Base-by-base conservation (phyloP, 1,284 basidiomycete genomes). In the Naganishia sp. region DNA sequence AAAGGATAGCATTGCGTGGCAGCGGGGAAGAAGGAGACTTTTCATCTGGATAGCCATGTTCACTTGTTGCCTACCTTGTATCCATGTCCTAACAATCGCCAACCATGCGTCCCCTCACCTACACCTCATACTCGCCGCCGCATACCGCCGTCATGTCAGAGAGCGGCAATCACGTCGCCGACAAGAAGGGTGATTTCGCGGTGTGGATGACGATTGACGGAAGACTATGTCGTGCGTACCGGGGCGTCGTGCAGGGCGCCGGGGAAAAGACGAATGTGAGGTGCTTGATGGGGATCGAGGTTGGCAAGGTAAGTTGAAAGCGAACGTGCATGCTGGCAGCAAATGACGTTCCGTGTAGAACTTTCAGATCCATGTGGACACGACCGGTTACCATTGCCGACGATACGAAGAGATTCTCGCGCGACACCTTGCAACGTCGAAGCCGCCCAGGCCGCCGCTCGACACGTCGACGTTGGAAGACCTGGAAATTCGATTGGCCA, bases 201-300 rank as follows among this genome's bases (percentile, higher is more conserved):
- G 53, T 36, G 28, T 55, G 53, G 53, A 55, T 55, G 11, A 55
- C 53, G 28, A 55, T 55, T 31, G 31, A 55, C 36, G 53, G 33
- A n/a, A 36, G 39, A 36, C 28, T 42, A n/a, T 55, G 53, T 42
- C 53, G 53, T 21, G 53, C 53, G 36, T 55, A 42, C 36, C 18
- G 21, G 11, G 53, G 53, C 33, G 33, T 55, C 36, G 16, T 36
- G 33, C 48, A 49, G 4, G 1, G 6, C 6, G 28, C 6, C 3
- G 33, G 33, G 7, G 6, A 18, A 10, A 55, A 55, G 36, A 10
- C 11, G 18, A 6, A n/a, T 6, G 33, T 55, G 18, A 39, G n/a
- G 31, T 55, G 53, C 11, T 6, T 55, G 53, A 55, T 55, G 53
- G 53, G 33, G 13, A 36, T 55, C n/a, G 33, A 55, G n/a, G 18